phyloP scores from a whole-genome alignment of 2,329 filamentous ascomycete genomes.

The Biscogniauxia sp. region DNA sequence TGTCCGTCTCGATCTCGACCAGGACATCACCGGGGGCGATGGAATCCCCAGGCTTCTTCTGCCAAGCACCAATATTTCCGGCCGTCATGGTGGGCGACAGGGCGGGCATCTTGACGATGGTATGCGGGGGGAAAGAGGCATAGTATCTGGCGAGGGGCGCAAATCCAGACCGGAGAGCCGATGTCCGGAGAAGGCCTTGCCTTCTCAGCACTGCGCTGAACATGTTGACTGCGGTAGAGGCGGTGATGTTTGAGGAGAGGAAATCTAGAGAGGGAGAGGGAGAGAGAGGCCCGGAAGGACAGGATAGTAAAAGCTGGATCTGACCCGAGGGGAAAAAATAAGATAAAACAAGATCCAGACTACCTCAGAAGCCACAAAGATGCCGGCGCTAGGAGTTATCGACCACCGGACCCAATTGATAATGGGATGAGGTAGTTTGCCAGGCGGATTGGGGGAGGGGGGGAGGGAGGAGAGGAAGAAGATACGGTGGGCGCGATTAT shows the following conservation, averaged over 20 bases:
- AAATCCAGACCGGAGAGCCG: constrained; percentile 50
- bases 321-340: neutral
- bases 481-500: constrained; percentile 14
- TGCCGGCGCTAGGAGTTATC: constrained; percentile 12
- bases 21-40: constrained; percentile 91
- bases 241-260: constrained; percentile 14
- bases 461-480: constrained; percentile 5
- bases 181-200: constrained; percentile 55
- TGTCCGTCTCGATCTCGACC: constrained; percentile 98
- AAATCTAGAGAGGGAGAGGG: constrained; percentile 17
- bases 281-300: constrained; percentile 13
- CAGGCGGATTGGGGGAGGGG: constrained; percentile 1
- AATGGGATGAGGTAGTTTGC: constrained; percentile 12
- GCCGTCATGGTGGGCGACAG: constrained; percentile 96
- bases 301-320: constrained; percentile 11
- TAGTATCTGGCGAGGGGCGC: constrained; percentile 60
- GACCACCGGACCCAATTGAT: constrained; percentile 24
- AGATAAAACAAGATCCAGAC: neutral
- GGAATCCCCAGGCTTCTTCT: constrained; percentile 91
- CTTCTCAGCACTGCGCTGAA: constrained; percentile 63
- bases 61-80: constrained; percentile 95
- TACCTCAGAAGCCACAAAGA: constrained; percentile 10
- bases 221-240: constrained; percentile 43
- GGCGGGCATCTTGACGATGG: constrained; percentile 95
- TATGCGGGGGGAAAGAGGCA: constrained; percentile 91